phyloP scores from a whole-genome alignment of 2,329 filamentous ascomycete genomes.

The Neonectria sp. region DNA sequence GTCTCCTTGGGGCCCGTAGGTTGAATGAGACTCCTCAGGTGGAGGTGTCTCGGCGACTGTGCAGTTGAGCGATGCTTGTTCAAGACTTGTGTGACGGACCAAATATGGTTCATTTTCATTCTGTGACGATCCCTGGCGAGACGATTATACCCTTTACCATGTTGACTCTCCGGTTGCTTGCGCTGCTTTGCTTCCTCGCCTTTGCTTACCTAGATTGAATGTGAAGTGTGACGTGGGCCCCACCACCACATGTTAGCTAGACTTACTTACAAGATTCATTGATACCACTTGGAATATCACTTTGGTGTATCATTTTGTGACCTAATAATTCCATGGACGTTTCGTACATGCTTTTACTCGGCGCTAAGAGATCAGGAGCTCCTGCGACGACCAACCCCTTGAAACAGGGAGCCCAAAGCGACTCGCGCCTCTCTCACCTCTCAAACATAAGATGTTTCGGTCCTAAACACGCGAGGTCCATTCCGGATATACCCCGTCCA shows the following conservation, averaged over 20 bases:
- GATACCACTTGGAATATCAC: background rate
- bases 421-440: background rate
- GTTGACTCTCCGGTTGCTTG: constrained; percentile 13
- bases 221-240: constrained; percentile 4
- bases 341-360: background rate
- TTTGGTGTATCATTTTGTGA: background rate
- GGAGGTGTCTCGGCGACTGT: background rate
- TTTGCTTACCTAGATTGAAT: constrained; percentile 7
- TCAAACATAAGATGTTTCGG: background rate
- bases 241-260: background rate
- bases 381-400: background rate
- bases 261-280: background rate
- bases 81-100: constrained; percentile 3
- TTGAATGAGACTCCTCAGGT: background rate
- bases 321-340: background rate
- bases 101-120: constrained; percentile 24
- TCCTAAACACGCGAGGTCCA: background rate
- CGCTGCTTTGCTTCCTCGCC: background rate
- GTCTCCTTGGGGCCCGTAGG: constrained; percentile 36
- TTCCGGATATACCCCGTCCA: background rate
- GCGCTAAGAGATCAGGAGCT: background rate
- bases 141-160: constrained; percentile 29
- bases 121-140: constrained; percentile 21
- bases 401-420: background rate
- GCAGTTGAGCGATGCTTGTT: background rate